Base-by-base conservation (phyloP, 768 basidiomycete genomes). In the Tremella mesenterica region DNA sequence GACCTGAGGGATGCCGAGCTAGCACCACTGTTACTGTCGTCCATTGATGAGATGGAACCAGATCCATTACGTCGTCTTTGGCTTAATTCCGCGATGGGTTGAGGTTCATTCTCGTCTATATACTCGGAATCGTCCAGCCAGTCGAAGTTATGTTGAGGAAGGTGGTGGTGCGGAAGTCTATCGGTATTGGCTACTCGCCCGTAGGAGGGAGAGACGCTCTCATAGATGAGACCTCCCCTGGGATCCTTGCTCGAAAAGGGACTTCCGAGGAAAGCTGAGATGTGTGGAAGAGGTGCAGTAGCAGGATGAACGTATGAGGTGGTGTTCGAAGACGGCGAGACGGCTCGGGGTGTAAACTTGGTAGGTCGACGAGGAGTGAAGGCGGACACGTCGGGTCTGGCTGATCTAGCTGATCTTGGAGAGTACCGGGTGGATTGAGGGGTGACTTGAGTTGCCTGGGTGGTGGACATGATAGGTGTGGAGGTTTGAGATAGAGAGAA, bases 251-350 rank as follows among this genome's bases (percentile, higher is more conserved):
- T 44, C 18, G 59, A 63, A 49, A 69, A 69, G 9, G 67, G 67
- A 48, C 63, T 65, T 16, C 67, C 67, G 4, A 69, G 61, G 36
- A 69, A 69, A 13, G 63, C 48, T 3, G 67, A 48, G 9, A 58
- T 28, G 8, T 65, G 64, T 0, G 64, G 64, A 16, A 69, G 45
- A 27, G 67, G 64, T 13, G 63, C 67, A 1, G 67, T 69, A 16
- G 66, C 44, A 4, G 20, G 44, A 46, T 46, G 44, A 5, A 46
- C 27, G 28, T 23, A 26, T 9, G 21, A 26, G 21, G 21, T 46
- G 16, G 20, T 18, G 21, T 16, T 16, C 44, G 27, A 28, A 23
- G 6, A 31, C 26, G 26, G n/a, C 16, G n/a, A 5, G 23, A 26
- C 29, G 28, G 10, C 47, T 16, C 47, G 26, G 29, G 16, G 9